Percentiles rank a stretch among this genome's conserved stretches.
These are phyloP conservation scores for Dendrocalamus sinicus DNA, from an alignment of 176 grass and related monocot genomes.

Conservation along the genomic window DNA sequence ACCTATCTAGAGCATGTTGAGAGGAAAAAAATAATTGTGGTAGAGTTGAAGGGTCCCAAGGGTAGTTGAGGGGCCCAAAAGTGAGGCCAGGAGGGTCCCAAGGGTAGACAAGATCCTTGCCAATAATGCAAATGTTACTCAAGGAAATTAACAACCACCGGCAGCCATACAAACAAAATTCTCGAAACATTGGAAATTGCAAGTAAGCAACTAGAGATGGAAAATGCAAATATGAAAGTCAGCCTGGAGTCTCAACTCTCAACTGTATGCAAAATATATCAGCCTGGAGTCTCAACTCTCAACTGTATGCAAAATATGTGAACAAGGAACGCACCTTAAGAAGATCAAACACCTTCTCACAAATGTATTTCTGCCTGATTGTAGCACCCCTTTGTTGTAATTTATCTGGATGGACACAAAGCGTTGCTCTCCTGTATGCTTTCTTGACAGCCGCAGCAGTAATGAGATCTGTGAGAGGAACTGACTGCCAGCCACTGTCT, in stretches of 20 bases:
- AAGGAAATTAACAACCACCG: neutral
- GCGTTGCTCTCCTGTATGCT: slow-evolving; percentile 92
- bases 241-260: neutral
- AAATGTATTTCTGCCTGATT: slow-evolving; percentile 94
- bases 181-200: neutral
- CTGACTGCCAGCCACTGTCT: slow-evolving; percentile 89
- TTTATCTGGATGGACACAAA: slow-evolving; percentile 98
- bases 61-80: neutral
- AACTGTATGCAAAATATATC: slow-evolving; percentile 27
- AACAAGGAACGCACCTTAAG: slow-evolving; percentile 77
- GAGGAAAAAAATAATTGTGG: neutral
- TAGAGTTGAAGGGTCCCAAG: neutral
- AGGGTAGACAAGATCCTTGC: neutral
- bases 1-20: neutral
- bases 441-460: slow-evolving; percentile 85
- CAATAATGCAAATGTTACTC: neutral
- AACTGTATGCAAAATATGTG: slow-evolving; percentile 21
- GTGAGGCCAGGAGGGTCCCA: neutral
- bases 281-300: too few relatives aligned
- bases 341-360: slow-evolving; percentile 99
- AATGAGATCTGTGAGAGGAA: slow-evolving; percentile 95
- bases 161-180: neutral
- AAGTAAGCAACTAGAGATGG: slow-evolving; percentile 9
- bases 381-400: slow-evolving; percentile 91
- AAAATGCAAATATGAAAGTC: slow-evolving; percentile 37